Evolutionary conservation across 108 stramenopile genomes (phyloP), one percentile per base, ranked within the genome.

Genomic region (Cyclostephanos invisitatus): DNA sequence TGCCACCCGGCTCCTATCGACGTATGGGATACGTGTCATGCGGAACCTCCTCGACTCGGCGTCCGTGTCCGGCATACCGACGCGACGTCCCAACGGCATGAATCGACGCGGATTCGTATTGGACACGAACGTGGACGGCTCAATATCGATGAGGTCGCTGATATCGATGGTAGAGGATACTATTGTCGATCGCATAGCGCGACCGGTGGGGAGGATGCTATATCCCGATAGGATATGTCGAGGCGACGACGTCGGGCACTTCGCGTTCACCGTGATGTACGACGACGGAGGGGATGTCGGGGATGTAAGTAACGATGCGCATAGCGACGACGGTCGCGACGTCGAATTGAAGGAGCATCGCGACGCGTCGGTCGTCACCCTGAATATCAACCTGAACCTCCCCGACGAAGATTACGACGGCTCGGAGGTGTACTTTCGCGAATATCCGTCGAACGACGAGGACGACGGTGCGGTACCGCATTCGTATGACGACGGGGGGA

Each of bases 41-140:
- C 81, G 84, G 0, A 40, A 44, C 11, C 54, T 73, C 9, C 49
- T 85, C 0, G 78, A 82, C 62, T 11, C 29, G 10, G 83, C 80
- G 0, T 8, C 48, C 17, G 3, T 32, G 2, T 76, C 79, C 11
- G 76, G 80, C 15, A 90, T 90, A 50, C 86, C 86, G n/a, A 81
- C 48, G 18, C 85, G 86, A 42, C 77, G 89, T 25, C 89, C 89
- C 56, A 90, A 90, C 76, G 89, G 80, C 15, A 90, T 90, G 89
- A 90, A 90, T 74, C 85, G 89, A 7, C 49, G 75, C 70, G 89
- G 89, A 3, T 2, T 72, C 35, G 67, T 89, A 14, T 35, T 89
- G 7, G 87, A 86, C 38, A 56, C 50, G 2, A 18, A 74, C 32
- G 78, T 84, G 20, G 14, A 77, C 40, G 87, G 87, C 21, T 85